phyloP scores from a whole-genome alignment of 106 monocot species.

The Dendrobium chrysotoxum region DNA sequence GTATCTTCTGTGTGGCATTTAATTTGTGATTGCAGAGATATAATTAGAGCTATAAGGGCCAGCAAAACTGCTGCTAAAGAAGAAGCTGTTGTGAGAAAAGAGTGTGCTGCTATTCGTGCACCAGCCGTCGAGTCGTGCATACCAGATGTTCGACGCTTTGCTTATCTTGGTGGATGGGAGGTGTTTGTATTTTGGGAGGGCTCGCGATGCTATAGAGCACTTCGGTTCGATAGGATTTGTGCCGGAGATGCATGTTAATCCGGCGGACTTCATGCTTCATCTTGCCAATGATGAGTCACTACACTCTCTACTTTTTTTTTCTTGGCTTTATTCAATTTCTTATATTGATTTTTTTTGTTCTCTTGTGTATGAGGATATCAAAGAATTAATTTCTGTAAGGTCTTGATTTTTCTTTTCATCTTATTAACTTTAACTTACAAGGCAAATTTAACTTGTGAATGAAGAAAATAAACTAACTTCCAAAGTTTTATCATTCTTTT shows the following conservation, averaged over 20 bases:
- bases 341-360: background rate
- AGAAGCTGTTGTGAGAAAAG: constrained; percentile 92
- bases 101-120: constrained; percentile 94
- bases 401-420: too few relatives aligned
- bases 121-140: constrained; percentile 56
- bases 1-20: background rate
- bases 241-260: constrained; percentile 76
- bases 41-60: constrained; percentile 95
- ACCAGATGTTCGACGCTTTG: constrained; percentile 54
- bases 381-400: too few relatives aligned
- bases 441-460: too few relatives aligned
- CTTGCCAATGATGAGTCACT: constrained; percentile 48
- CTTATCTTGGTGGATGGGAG: constrained; percentile 40
- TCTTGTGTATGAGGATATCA: too few relatives aligned
- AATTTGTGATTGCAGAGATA: constrained; percentile 56
- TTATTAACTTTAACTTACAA: too few relatives aligned
- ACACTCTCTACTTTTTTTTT: background rate
- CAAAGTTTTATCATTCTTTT: too few relatives aligned
- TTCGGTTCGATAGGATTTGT: constrained; percentile 72
- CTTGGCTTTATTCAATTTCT: background rate
- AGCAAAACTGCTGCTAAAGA: constrained; percentile 99
- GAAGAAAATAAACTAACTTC: too few relatives aligned
- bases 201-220: constrained; percentile 59
- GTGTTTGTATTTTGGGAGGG: constrained; percentile 58
- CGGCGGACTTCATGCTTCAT: constrained; percentile 83